Percentiles rank a stretch among this genome's conserved stretches.
Conservation (phyloP, 139 green algal species). For the Limnomonas spitsbergensis region DNA sequence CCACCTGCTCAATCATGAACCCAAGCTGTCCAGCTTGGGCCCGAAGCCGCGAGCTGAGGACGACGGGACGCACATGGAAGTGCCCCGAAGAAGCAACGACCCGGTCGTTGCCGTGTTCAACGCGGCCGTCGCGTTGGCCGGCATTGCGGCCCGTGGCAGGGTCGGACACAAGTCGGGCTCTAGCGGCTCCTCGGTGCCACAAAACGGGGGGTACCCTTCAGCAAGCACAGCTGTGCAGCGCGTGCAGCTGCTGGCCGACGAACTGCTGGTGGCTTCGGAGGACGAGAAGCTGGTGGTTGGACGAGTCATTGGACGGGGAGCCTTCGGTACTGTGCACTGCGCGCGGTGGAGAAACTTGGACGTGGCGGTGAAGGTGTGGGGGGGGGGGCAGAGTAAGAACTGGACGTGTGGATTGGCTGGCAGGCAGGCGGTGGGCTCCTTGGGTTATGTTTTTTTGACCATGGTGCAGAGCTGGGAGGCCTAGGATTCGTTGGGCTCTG, state of each 20-base stretch:
- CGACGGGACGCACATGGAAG: too few species aligned
- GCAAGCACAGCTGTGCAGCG: not conserved
- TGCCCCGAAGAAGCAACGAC: too few species aligned
- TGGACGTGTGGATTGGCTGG: not conserved
- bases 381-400: not conserved
- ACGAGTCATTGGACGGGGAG: not conserved
- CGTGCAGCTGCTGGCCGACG: slow-evolving; percentile 11
- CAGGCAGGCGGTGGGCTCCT: too few species aligned
- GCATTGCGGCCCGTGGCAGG: not conserved
- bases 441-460: too few species aligned
- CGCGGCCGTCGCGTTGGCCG: not conserved
- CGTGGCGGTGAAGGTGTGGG: slow-evolving; percentile 13
- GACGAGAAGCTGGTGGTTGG: slow-evolving; percentile 15
- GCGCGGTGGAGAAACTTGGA: slow-evolving; percentile 13
- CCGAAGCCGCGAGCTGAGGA: too few species aligned
- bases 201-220: too few species aligned
- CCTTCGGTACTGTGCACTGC: slow-evolving; percentile 11
- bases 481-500: too few species aligned
- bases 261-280: not conserved
- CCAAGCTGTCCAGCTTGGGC: too few species aligned
- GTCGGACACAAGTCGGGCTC: not conserved
- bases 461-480: too few species aligned
- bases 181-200: too few species aligned
- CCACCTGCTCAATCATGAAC: too few species aligned
- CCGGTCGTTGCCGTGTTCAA: too few species aligned